phyloP scores from a whole-genome alignment of 1,284 basidiomycete genomes.

The Boletus hoseneyae region DNA sequence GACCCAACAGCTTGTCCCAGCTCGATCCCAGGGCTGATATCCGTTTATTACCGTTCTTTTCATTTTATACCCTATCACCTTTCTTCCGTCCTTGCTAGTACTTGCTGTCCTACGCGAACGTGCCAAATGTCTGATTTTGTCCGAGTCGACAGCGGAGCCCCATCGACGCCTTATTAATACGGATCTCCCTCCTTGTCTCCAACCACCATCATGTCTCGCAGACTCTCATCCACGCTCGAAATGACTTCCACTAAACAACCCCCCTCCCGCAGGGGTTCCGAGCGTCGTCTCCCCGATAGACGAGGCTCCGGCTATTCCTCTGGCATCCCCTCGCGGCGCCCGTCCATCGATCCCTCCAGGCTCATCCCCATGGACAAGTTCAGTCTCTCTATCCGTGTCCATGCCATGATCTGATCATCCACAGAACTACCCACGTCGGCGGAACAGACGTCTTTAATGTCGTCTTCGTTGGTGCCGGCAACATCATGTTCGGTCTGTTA shows the following conservation, averaged over 20 bases:
- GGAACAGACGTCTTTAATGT: conserved; percentile 81
- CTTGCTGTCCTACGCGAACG: too few relatives aligned
- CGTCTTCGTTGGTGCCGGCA: conserved; percentile 89
- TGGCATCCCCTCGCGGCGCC: conserved; percentile 52
- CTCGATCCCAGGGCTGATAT: neutral
- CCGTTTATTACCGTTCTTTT: neutral
- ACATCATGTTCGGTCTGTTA: conserved; percentile 85
- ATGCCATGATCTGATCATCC: conserved; percentile 7
- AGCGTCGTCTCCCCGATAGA: conserved; percentile 37
- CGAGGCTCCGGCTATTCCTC: conserved; percentile 42
- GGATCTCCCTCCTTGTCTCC: neutral
- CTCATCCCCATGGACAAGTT: conserved; percentile 79
- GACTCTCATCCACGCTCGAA: conserved; percentile 33
- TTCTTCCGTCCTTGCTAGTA: too few relatives aligned
- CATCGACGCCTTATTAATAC: conserved; percentile 13
- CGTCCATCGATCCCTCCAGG: conserved; percentile 72
- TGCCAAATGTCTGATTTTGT: too few relatives aligned
- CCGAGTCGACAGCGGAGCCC: too few relatives aligned
- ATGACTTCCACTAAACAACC: conserved; percentile 33
- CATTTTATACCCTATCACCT: too few relatives aligned
- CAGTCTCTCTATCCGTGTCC: conserved; percentile 16
- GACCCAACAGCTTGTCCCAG: conserved; percentile 22
- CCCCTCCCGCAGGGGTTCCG: conserved; percentile 34
- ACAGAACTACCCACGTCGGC: conserved; percentile 52
- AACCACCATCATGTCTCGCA: conserved; percentile 29